Conservation (phyloP, 2,329 filamentous ascomycete species). For the Lasiodiplodia theobromae region DNA sequence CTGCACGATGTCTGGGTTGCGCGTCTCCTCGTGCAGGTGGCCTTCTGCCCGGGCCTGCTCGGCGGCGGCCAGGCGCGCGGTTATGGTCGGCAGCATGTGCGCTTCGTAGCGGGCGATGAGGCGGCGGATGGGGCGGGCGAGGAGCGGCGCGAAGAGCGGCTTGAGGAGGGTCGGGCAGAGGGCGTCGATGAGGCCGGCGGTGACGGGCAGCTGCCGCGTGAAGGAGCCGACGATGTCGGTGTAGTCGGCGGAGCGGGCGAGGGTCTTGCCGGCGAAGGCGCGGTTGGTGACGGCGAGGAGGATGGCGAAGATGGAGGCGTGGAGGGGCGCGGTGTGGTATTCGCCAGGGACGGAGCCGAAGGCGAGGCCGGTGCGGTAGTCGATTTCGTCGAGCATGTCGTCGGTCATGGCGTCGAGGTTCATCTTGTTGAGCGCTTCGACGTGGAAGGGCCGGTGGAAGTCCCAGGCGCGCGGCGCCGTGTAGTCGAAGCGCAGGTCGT, state of each 20-base stretch:
- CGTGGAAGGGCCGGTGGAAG: slow-evolving; percentile 25
- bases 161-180: neutral
- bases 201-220: neutral
- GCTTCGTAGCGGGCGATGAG: neutral
- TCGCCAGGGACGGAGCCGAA: neutral
- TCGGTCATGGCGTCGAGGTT: slow-evolving; percentile 17
- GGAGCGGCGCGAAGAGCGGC: neutral
- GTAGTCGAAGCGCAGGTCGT: slow-evolving; percentile 22
- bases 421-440: slow-evolving; percentile 28
- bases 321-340: neutral
- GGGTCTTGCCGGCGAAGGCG: slow-evolving; percentile 5
- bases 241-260: slow-evolving; percentile 4
- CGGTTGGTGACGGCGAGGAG: slow-evolving; percentile 21
- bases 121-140: slow-evolving; percentile 4
- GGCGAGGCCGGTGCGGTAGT: neutral
- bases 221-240: neutral
- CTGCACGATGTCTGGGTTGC: slow-evolving; percentile 11
- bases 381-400: slow-evolving; percentile 18
- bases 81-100: neutral
- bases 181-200: neutral
- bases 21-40: neutral
- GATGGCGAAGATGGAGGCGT: neutral
- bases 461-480: slow-evolving; percentile 14
- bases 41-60: too few species aligned
- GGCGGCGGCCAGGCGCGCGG: neutral